Conservation (phyloP, 345 rosid genomes). For the Citrus hindsii region DNA sequence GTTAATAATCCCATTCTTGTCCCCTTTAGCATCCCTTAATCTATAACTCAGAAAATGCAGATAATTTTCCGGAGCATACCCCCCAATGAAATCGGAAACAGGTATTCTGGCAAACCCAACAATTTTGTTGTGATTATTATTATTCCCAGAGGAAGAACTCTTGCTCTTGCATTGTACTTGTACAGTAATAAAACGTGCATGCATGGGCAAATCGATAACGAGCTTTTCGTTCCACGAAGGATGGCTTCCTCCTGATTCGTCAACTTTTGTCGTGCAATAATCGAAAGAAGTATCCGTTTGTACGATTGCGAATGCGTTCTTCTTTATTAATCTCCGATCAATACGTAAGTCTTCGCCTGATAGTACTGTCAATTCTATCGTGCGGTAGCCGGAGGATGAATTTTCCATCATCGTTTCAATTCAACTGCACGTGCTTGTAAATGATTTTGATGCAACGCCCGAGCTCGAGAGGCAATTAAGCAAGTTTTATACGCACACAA, state of each 20-base stretch:
- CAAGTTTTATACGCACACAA: no score
- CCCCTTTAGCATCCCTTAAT: conserved; percentile 41
- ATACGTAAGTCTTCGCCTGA: conserved; percentile 56
- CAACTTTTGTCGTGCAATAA: conserved; percentile 10
- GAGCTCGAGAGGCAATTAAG: no score
- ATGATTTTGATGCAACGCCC: no score
- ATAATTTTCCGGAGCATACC: conserved; percentile 41
- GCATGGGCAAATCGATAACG: conserved; percentile 35
- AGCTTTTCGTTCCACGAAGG: conserved; percentile 64
- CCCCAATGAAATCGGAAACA: conserved; percentile 53
- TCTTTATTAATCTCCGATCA: conserved; percentile 39
- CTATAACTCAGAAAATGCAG: conserved; percentile 72
- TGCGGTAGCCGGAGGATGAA: conserved; percentile 4
- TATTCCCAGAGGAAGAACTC: conserved; percentile 16
- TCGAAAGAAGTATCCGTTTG: conserved; percentile 22
- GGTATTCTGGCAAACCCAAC: conserved; percentile 50
- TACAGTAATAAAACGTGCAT: conserved; percentile 29
- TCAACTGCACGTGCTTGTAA: no score
- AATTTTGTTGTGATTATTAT: no score
- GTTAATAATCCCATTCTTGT: conserved; percentile 55
- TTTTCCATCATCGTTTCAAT: not conserved
- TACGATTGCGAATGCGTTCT: conserved; percentile 30
- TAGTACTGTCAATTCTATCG: conserved; percentile 46
- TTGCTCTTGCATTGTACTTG: conserved; percentile 36
- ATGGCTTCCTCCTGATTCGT: conserved; percentile 34